These are phyloP conservation scores for Wickerhamiella azymoides DNA, from an alignment of 805 yeast genomes.

Conservation along the genomic window DNA sequence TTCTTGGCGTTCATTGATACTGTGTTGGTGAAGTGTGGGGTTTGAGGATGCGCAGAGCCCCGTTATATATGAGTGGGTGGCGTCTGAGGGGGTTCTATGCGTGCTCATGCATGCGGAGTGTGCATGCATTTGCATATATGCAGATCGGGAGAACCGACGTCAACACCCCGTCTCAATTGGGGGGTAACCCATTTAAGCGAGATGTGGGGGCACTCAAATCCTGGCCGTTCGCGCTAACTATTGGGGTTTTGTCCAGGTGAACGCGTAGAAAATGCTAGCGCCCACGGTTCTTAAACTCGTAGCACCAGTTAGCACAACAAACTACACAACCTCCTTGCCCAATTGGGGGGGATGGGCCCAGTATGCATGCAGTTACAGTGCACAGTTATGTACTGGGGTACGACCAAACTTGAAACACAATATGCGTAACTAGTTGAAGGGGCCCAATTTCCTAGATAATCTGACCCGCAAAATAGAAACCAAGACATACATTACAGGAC, in stretches of 20 bases:
- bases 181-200: neutral
- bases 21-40: neutral
- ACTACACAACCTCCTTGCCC: too few species aligned
- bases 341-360: too few species aligned
- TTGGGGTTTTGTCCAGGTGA: neutral
- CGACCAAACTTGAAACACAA: too few species aligned
- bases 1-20: conserved; percentile 5
- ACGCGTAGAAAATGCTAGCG: too few species aligned
- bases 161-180: neutral
- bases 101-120: neutral
- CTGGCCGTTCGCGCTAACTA: neutral
- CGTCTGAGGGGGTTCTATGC: neutral
- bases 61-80: neutral
- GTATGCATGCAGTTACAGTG: too few species aligned
- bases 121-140: neutral
- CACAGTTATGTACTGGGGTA: too few species aligned
- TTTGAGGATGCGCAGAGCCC: neutral
- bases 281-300: too few species aligned
- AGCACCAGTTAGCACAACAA: too few species aligned
- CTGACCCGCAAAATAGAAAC: too few species aligned
- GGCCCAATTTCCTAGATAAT: too few species aligned
- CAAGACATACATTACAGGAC: too few species aligned
- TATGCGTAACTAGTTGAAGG: too few species aligned
- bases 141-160: neutral
- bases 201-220: neutral